Conservation (phyloP, 352 stramenopile species). For the Poterioochromonas sp. region DNA sequence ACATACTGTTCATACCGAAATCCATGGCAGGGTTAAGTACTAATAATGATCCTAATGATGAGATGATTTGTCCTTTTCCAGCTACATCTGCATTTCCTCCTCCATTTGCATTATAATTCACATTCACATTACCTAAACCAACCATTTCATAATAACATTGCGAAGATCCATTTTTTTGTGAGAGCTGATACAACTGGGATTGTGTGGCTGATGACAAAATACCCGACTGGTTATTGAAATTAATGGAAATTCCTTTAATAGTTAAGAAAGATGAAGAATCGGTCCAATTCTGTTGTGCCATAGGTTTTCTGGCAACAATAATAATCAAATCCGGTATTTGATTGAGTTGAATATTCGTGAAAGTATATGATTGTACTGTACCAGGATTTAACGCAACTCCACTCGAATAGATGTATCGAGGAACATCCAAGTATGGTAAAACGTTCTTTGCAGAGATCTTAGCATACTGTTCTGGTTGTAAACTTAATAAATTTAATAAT, state of each 20-base stretch:
- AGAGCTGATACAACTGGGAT: background rate
- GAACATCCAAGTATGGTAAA: background rate
- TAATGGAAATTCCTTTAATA: background rate
- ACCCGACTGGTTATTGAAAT: background rate
- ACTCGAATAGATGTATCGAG: background rate
- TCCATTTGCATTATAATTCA: background rate
- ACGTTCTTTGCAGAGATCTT: background rate
- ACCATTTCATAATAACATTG: background rate
- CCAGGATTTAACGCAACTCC: background rate
- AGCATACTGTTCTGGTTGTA: constrained; percentile 22
- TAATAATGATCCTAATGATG: constrained; percentile 6
- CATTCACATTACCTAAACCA: background rate
- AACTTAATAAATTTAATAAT: constrained; percentile 15
- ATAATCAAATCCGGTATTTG: constrained; percentile 15
- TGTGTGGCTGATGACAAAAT: background rate
- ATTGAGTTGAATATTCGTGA: constrained; percentile 20
- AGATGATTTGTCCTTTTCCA: background rate
- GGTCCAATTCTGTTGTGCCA: constrained; percentile 4
- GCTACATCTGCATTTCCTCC: background rate
- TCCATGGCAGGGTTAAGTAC: background rate
- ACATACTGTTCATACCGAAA: background rate
- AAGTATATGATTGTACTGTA: background rate
- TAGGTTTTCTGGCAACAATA: background rate
- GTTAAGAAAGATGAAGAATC: background rate
- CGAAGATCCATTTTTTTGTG: background rate